phyloP scores from a whole-genome alignment of 495 filamentous ascomycete genomes.

The Pseudotulostoma volvatum region DNA sequence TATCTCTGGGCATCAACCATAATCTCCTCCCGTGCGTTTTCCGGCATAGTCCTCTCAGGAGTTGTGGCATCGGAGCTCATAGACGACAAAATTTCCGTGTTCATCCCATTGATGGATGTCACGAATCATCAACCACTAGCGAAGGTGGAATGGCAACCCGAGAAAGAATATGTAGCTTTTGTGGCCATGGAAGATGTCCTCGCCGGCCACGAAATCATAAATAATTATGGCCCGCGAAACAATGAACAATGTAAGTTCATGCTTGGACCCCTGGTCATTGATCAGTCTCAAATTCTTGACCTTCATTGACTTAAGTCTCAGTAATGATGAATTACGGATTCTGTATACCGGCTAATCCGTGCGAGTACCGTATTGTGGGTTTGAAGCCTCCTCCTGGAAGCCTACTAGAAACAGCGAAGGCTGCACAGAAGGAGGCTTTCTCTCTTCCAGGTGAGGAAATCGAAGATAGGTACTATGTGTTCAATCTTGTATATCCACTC shows the following conservation, averaged over 20 bases:
- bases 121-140: conserved; percentile 42
- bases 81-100: conserved; percentile 29
- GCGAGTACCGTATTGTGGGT: conserved; percentile 35
- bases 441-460: conserved; percentile 11
- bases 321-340: conserved; percentile 58
- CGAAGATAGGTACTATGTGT: conserved; percentile 32
- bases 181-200: conserved; percentile 28
- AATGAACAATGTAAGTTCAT: conserved; percentile 44
- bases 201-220: conserved; percentile 39
- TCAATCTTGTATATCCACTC: conserved; percentile 29
- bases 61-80: conserved; percentile 16
- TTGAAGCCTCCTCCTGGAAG: conserved; percentile 26
- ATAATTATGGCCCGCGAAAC: conserved; percentile 53
- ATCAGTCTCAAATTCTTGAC: not conserved
- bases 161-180: conserved; percentile 28
- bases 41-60: conserved; percentile 28
- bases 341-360: conserved; percentile 38
- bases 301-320: conserved; percentile 10
- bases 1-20: conserved; percentile 51
- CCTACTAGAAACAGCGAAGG: conserved; percentile 22
- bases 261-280: too few species aligned
- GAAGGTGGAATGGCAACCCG: conserved; percentile 45
- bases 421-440: conserved; percentile 19
- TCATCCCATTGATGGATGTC: conserved; percentile 46
- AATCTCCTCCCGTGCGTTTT: conserved; percentile 40